phyloP scores from a whole-genome alignment of 768 basidiomycete species.

The Agrocybe chaxingu region DNA sequence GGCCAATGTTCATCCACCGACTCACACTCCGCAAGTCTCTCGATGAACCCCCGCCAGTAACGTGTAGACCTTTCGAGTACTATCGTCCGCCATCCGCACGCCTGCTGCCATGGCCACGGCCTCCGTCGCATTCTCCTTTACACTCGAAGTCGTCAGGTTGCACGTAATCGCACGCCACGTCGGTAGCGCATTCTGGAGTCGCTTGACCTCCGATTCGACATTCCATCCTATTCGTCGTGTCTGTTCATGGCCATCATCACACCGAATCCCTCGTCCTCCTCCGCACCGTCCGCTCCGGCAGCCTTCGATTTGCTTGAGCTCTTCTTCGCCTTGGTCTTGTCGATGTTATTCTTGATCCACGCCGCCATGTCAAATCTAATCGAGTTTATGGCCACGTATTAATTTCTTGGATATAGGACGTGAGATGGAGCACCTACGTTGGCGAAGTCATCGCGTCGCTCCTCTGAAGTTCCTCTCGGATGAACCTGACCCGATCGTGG shows the following conservation, averaged over 20 bases:
- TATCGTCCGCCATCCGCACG: too few relatives aligned
- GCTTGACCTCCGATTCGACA: conserved; percentile 77
- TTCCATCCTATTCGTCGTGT: conserved; percentile 71
- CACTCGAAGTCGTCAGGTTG: conserved; percentile 82
- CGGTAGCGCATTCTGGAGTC: conserved; percentile 88
- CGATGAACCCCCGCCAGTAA: too few relatives aligned
- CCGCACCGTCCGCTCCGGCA: conserved; percentile 70
- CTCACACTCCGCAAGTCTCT: too few relatives aligned
- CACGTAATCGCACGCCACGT: conserved; percentile 96
- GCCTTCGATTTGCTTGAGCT: conserved; percentile 62
- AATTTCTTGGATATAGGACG: not conserved
- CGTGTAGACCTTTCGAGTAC: too few relatives aligned
- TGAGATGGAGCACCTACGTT: conserved; percentile 46
- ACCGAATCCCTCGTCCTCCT: conserved; percentile 71
- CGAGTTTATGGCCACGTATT: too few relatives aligned
- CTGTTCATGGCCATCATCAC: conserved; percentile 83
- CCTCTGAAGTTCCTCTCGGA: conserved; percentile 83
- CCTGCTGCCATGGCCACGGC: too few relatives aligned
- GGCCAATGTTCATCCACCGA: too few relatives aligned
- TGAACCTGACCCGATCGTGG: conserved; percentile 84
- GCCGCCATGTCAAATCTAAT: conserved; percentile 75
- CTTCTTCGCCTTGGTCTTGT: conserved; percentile 53
- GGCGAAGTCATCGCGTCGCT: conserved; percentile 87
- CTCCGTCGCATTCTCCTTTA: conserved; percentile 64
- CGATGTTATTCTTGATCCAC: conserved; percentile 75